phyloP scores from a whole-genome alignment of 1,284 basidiomycete genomes.

The Trichosporon sp. region DNA sequence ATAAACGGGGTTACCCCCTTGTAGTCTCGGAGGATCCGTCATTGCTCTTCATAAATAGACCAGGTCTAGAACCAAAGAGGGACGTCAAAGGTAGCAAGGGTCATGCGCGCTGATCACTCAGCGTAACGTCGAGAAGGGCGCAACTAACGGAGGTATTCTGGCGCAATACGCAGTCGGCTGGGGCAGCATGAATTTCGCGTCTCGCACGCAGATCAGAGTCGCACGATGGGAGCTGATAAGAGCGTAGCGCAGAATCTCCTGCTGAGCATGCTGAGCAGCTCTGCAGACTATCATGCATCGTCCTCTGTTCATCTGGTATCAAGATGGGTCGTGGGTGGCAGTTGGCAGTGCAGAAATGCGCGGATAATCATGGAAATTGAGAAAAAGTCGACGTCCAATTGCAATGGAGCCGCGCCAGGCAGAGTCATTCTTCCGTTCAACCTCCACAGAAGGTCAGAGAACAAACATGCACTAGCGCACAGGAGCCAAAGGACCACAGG shows the following conservation, averaged over 20 bases:
- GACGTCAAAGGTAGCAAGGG: background rate
- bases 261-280: background rate
- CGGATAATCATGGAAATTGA: background rate
- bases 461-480: too few species aligned
- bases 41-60: background rate
- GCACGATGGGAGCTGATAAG: background rate
- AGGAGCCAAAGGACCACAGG: too few species aligned
- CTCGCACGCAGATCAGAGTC: background rate
- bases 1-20: too few species aligned
- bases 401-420: too few species aligned
- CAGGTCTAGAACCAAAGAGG: background rate
- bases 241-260: background rate
- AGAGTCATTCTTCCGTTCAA: too few species aligned
- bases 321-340: background rate
- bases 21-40: too few species aligned
- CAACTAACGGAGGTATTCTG: background rate
- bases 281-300: background rate
- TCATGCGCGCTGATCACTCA: background rate
- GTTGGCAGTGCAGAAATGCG: background rate
- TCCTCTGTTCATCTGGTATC: background rate
- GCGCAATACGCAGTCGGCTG: background rate
- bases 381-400: background rate
- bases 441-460: too few species aligned
- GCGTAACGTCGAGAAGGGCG: background rate
- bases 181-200: background rate